Base-by-base conservation (phyloP, 345 rosid genomes). In the Firmiana major region DNA sequence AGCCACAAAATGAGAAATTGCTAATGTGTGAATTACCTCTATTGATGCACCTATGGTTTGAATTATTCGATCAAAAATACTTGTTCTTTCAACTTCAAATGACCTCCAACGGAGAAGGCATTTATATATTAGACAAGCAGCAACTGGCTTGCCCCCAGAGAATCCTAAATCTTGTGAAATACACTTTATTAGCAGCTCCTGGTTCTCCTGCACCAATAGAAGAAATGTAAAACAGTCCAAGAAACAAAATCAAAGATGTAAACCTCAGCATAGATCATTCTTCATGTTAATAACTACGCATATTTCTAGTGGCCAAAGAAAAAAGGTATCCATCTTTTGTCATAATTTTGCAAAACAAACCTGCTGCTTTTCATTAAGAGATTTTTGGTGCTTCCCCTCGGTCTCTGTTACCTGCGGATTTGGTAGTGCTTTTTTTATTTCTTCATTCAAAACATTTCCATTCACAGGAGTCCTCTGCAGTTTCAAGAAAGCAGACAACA, bases 341-440 rank as follows among this genome's bases (percentile, higher is more conserved):
- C 46, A 60, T 17, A 60, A 40, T 7, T 75, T 60, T 28, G 5
- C 40, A 4, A 48, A 63, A 76, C 71, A 58, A 72, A 90, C 99
- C 98, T 86, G 97, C 86, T 96, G 99, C 86, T 88, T 96, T 87
- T 92, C 97, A 75, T 92, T 93, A 60, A 96, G 98, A 70, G 94
- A 90, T 78, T 86, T 96, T 81, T 88, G 98, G 62, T 95, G 97
- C 77, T 83, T 93, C 78, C 90, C 92, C 82, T 93, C 97, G 3
- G 93, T 85, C 83, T 93, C 97, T 69, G 88, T 88, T 79, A 89
- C 94, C 79, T 83, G 78, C 31, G 77, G 74, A 42, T 24, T 76
- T 54, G 64, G 38, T 54, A 76, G 9, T 38, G 79, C 68, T 60
- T 79, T 92, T 84, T 78, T 87, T 57, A 63, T 81, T 81, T 88